phyloP scores from a whole-genome alignment of 805 yeast species.

The Candida easanensis region DNA sequence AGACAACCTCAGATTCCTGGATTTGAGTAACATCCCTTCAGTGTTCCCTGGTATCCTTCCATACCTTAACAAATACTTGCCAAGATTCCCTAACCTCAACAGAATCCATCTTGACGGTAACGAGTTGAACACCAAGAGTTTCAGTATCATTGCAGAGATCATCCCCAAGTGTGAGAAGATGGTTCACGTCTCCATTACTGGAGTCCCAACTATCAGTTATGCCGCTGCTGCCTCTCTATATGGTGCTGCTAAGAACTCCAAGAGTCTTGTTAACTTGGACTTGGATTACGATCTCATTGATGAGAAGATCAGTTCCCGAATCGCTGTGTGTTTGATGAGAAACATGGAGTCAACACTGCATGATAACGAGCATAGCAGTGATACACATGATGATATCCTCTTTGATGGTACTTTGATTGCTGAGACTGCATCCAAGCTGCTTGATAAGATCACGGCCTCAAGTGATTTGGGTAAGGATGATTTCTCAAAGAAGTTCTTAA shows the following conservation, averaged over 20 bases:
- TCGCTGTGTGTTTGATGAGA: conserved; percentile 77
- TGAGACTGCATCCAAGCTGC: conserved; percentile 66
- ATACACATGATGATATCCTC: conserved; percentile 54
- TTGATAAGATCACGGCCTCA: conserved; percentile 38
- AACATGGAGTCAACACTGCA: conserved; percentile 63
- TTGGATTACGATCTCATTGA: conserved; percentile 63
- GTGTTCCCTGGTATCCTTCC: conserved; percentile 63
- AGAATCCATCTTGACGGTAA: conserved; percentile 74
- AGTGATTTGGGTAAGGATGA: conserved; percentile 28
- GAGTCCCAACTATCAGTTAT: conserved; percentile 56
- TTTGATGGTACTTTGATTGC: conserved; percentile 75
- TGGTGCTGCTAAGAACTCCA: conserved; percentile 64
- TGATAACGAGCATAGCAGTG: conserved; percentile 32
- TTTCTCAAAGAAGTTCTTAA: conserved; percentile 35
- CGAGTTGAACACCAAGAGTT: conserved; percentile 50
- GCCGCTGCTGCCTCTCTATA: conserved; percentile 64
- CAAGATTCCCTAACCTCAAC: conserved; percentile 59
- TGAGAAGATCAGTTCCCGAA: conserved; percentile 59
- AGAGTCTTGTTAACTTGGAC: conserved; percentile 64
- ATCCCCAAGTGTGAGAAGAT: conserved; percentile 66
- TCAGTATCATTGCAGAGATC: conserved; percentile 61
- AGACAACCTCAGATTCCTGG: conserved; percentile 66
- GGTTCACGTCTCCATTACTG: conserved; percentile 66
- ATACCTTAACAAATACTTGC: conserved; percentile 60
- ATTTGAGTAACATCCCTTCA: conserved; percentile 65